Base-by-base conservation (phyloP, 768 basidiomycete genomes). In the Omphalotus guepiniiformis region DNA sequence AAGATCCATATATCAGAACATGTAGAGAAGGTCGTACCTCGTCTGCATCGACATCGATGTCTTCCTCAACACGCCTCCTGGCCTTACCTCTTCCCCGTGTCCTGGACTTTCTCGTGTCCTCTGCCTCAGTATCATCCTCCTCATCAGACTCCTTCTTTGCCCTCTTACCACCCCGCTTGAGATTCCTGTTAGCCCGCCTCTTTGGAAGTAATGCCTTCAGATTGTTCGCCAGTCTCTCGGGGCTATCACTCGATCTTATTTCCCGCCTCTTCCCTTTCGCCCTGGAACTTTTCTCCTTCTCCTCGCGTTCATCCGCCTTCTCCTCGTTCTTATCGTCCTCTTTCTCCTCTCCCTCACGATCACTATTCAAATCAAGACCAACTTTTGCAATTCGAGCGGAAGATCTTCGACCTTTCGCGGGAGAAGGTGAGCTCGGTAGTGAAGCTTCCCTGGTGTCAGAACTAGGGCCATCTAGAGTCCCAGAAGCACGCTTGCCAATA, bases 171-270 rank as follows among this genome's bases (percentile, higher is more conserved):
- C 29, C 16, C 29, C 26, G 43, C 21, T 22, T 43, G 39, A 12
- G 22, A 38, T 26, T 41, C 15, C 22, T 46, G 4, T 35, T 23
- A 21, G 21, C n/a, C 3, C 32, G 37, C 21, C 30, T 37, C 39
- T 51, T 51, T 11, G 50, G 49, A n/a, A 50, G 38, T 11, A 50
- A 38, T n/a, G 43, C 43, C 30, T 27, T 42, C 34, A 49, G 36
- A 42, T 43, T 40, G 12, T 34, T 13, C 4, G 47, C 50, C 16
- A 47, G 30, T 13, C 13, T 35, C 35, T 32, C 19, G 16, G 47
- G 47, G 12, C 43, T 23, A 7, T 45, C 15, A 13, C 12, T 15
- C 11, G 16, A 29, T 46, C 19, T 30, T 13, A n/a, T 19, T 43
- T 28, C 22, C 13, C 28, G 35, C 30, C 9, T 44, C 32, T 42